Conservation (phyloP, 352 stramenopile species). For the Phytophthora agathidicida region DNA sequence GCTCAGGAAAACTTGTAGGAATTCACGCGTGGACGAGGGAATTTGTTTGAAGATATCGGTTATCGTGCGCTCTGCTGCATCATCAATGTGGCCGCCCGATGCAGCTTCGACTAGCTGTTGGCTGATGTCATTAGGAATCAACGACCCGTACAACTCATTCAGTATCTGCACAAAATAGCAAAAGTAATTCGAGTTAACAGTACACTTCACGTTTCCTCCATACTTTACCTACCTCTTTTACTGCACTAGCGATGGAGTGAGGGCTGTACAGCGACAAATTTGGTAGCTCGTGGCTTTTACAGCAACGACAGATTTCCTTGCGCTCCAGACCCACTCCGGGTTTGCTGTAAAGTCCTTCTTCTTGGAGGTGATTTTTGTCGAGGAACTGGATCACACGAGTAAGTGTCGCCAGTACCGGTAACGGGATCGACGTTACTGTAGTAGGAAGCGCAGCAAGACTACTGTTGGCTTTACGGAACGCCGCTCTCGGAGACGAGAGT, state of each 20-base stretch:
- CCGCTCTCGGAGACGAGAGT: slow-evolving; percentile 23
- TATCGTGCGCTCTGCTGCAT: slow-evolving; percentile 16
- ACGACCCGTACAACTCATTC: slow-evolving; percentile 39
- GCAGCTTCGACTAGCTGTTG: slow-evolving; percentile 42
- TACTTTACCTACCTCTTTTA: slow-evolving; percentile 50
- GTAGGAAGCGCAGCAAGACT: background rate
- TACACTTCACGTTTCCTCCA: background rate
- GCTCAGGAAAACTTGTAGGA: slow-evolving; percentile 53
- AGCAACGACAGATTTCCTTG: slow-evolving; percentile 35
- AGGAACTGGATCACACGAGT: slow-evolving; percentile 53
- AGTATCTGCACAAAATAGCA: slow-evolving; percentile 35
- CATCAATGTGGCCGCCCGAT: slow-evolving; percentile 1
- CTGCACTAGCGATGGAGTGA: slow-evolving; percentile 46
- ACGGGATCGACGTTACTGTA: slow-evolving; percentile 26
- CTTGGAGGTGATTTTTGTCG: slow-evolving; percentile 44
- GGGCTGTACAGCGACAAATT: slow-evolving; percentile 48
- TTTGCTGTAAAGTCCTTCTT: slow-evolving; percentile 59
- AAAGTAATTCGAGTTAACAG: background rate
- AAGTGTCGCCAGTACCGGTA: slow-evolving; percentile 39
- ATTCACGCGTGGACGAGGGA: slow-evolving; percentile 39
- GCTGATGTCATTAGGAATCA: slow-evolving; percentile 47
- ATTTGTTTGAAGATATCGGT: slow-evolving; percentile 44
- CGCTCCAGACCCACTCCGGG: slow-evolving; percentile 27
- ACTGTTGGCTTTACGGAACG: slow-evolving; percentile 24
- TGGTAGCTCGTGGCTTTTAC: slow-evolving; percentile 20